Base-by-base conservation (phyloP, 768 basidiomycete species). In the Phylloporus arenicola region DNA sequence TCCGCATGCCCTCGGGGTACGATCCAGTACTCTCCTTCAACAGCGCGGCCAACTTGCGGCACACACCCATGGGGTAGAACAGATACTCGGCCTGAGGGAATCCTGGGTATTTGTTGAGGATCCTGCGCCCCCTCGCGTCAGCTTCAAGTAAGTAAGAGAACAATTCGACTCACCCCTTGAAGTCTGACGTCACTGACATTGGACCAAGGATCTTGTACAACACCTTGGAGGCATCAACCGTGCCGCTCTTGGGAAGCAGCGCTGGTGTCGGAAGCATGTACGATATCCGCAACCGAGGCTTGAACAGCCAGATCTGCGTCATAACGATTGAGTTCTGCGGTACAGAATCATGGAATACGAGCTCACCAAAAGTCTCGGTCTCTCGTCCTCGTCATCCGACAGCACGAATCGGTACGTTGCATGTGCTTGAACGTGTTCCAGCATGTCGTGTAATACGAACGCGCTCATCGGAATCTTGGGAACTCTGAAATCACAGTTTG, bases 401-500 rank as follows among this genome's bases (percentile, higher is more conserved):
- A 98, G 70, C 30, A 93, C 77, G 61, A 98, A 97, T 10, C 93
- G 87, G 68, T 97, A 92, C 0, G 88, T 86, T 1, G 93, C 92
- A 63, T 97, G 94, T 2, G 94, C 92, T 47, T 88, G 85, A 5
- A 91, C 86, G 46, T 88, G 85, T 63, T 95, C 95, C 25, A 79
- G 78, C 88, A 98, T 88, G 60, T 96, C 92, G 53, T 91, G 83
- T 12, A 92, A 80, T 27, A 98, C 78, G 68, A 90, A 95, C n/a
- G 90, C 88, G 2, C 89, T 88, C 24, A 94, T 72, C 0, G 90
- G 89, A 24, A 77, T 68, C 47, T 68, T 67, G 3, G 68, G 59
- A 0, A 66, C 63, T 44, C 77, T 76, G 19, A 1, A 50, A 47
- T 34, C 7, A 1, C 17, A 13, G 38, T 6, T 39, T 53, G 31